Evolutionary conservation across 2,329 filamentous ascomycete genomes (phyloP).

Genomic region (Diaporthe ilicicola): DNA sequence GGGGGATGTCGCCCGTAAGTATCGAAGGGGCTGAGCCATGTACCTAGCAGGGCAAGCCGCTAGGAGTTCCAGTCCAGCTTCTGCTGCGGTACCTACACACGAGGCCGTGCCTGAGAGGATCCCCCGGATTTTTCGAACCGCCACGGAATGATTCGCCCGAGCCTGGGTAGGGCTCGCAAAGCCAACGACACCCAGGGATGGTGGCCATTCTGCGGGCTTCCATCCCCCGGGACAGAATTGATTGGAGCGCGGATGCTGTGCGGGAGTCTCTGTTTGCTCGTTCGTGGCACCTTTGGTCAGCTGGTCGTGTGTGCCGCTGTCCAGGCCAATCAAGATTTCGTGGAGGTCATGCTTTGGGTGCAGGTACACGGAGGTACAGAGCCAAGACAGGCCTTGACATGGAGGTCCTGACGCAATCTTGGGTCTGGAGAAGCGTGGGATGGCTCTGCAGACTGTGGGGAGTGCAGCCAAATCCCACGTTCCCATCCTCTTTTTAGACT

Average conservation of each 20-base stretch:
- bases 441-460: conserved; percentile 31
- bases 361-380: conserved; percentile 30
- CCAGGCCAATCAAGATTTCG: not conserved
- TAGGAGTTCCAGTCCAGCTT: not conserved
- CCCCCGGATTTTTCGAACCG: conserved; percentile 14
- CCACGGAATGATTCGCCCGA: not conserved
- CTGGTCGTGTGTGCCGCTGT: conserved; percentile 5
- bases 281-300: conserved; percentile 17
- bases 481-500: conserved; percentile 24
- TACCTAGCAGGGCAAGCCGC: conserved; percentile 11
- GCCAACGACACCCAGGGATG: not conserved
- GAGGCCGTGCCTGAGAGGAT: conserved; percentile 15
- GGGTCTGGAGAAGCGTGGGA: conserved; percentile 35
- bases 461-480: conserved; percentile 23
- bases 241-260: not conserved
- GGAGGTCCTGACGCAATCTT: conserved; percentile 33
- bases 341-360: not conserved
- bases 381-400: conserved; percentile 1
- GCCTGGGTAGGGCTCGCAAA: not conserved
- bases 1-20: conserved; percentile 27
- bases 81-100: not conserved
- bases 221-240: not conserved
- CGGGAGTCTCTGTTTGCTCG: conserved; percentile 2
- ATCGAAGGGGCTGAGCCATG: conserved; percentile 20
- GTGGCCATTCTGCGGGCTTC: not conserved